Evolutionary conservation across 305 asterid species (phyloP).

Genomic region (Solanum aculeatissimum): DNA sequence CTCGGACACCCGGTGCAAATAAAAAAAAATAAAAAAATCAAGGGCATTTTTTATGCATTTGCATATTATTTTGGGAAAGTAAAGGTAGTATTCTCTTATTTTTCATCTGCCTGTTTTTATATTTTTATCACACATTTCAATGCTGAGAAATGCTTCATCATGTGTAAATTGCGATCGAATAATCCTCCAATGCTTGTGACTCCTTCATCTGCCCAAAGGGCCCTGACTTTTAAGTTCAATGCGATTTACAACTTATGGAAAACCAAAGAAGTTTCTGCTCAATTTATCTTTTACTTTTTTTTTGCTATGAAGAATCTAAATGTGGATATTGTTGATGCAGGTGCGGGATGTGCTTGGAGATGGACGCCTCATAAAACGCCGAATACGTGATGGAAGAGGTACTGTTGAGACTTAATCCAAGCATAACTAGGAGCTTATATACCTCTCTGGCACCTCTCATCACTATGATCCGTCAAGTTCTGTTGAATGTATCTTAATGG

Average conservation of each 20-base stretch:
- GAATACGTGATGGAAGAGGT: slow-evolving; percentile 92
- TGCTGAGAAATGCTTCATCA: background rate
- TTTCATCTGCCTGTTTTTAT: background rate
- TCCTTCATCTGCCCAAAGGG: background rate
- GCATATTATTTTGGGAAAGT: background rate
- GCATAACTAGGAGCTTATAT: background rate
- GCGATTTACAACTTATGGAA: background rate
- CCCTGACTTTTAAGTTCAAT: background rate
- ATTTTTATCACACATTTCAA: background rate
- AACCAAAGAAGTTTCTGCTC: background rate
- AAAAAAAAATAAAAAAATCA: too few species aligned
- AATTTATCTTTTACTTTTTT: background rate
- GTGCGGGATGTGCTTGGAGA: slow-evolving; percentile 98
- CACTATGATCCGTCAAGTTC: background rate
- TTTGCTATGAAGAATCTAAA: background rate
- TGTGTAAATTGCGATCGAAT: background rate
- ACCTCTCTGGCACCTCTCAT: background rate
- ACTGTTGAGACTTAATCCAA: background rate
- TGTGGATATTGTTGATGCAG: slow-evolving; percentile 22
- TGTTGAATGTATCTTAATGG: background rate
- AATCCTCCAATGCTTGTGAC: background rate
- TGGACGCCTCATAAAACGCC: slow-evolving; percentile 94
- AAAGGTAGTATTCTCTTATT: background rate
- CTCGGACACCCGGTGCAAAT: too few species aligned
- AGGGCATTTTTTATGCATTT: background rate